phyloP scores from a whole-genome alignment of 805 yeast genomes.

The Debaryomyces prosopidis region DNA sequence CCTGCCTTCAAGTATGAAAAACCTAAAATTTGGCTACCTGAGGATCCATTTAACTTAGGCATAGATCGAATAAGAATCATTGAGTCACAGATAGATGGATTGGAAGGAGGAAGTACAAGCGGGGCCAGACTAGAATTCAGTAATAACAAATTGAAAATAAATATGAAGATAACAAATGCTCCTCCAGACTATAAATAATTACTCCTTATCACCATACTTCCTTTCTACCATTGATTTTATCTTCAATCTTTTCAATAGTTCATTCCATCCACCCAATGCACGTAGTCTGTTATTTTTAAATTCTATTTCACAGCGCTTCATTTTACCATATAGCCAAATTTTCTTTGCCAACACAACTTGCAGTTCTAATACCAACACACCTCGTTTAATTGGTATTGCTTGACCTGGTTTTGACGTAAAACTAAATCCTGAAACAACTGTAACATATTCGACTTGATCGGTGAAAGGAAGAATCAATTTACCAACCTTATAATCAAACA shows the following conservation, averaged over 20 bases:
- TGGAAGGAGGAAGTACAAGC: constrained; percentile 22
- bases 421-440: constrained; percentile 32
- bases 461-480: constrained; percentile 4
- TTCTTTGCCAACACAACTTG: constrained; percentile 17
- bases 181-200: constrained; percentile 34
- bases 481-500: constrained; percentile 11
- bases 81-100: constrained; percentile 11
- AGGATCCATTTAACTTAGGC: constrained; percentile 33
- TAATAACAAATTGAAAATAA: constrained; percentile 8
- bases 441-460: constrained; percentile 20
- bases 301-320: constrained; percentile 7
- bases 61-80: constrained; percentile 19
- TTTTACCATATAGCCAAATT: constrained; percentile 26
- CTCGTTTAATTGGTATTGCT: constrained; percentile 28
- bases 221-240: constrained; percentile 16
- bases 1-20: constrained; percentile 38
- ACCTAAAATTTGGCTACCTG: constrained; percentile 42
- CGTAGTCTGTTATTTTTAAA: background rate
- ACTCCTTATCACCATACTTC: constrained; percentile 2
- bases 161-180: constrained; percentile 24
- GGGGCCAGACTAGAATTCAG: constrained; percentile 24
- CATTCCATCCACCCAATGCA: constrained; percentile 14
- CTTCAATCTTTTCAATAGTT: constrained; percentile 13
- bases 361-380: constrained; percentile 24
- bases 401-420: constrained; percentile 20